phyloP scores from a whole-genome alignment of 495 filamentous ascomycete genomes.

The Aspergillus bridgeri region DNA sequence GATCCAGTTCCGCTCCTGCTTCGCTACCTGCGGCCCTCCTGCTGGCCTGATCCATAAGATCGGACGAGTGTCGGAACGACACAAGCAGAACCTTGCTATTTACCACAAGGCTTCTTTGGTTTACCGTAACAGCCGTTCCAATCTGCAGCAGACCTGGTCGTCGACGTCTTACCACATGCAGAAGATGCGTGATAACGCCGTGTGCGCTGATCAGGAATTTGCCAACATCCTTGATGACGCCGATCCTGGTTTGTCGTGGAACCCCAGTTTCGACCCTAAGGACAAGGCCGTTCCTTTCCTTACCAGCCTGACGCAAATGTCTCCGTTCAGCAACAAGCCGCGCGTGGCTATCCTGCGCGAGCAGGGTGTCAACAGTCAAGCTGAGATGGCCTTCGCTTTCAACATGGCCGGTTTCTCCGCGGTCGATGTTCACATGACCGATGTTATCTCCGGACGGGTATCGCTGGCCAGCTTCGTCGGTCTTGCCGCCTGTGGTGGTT shows the following conservation, averaged over 20 bases:
- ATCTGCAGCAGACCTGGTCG: constrained; percentile 86
- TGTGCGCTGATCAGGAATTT: constrained; percentile 83
- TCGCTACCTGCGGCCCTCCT: constrained; percentile 88
- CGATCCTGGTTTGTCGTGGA: constrained; percentile 84
- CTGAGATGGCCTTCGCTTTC: constrained; percentile 98
- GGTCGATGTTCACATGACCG: constrained; percentile 95
- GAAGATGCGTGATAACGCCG: constrained; percentile 80
- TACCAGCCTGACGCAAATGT: constrained; percentile 56
- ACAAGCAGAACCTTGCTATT: constrained; percentile 78
- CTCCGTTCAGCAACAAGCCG: constrained; percentile 69
- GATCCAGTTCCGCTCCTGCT: constrained; percentile 80
- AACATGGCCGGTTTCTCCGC: constrained; percentile 84
- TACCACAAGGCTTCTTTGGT: constrained; percentile 64
- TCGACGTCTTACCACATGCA: constrained; percentile 90
- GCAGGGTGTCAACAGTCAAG: constrained; percentile 91
- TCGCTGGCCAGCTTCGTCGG: constrained; percentile 80
- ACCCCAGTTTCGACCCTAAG: constrained; percentile 75
- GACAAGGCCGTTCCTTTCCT: constrained; percentile 69
- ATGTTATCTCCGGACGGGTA: constrained; percentile 72
- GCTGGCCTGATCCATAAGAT: constrained; percentile 76
- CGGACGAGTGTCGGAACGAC: constrained; percentile 62
- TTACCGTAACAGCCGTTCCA: constrained; percentile 62
- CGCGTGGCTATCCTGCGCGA: constrained; percentile 92
- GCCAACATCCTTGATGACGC: constrained; percentile 68
- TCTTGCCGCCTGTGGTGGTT: constrained; percentile 91